Evolutionary conservation across 768 basidiomycete species (phyloP), one percentile per base, ranked within the genome.

Genomic region (Nidula microcarpa): DNA sequence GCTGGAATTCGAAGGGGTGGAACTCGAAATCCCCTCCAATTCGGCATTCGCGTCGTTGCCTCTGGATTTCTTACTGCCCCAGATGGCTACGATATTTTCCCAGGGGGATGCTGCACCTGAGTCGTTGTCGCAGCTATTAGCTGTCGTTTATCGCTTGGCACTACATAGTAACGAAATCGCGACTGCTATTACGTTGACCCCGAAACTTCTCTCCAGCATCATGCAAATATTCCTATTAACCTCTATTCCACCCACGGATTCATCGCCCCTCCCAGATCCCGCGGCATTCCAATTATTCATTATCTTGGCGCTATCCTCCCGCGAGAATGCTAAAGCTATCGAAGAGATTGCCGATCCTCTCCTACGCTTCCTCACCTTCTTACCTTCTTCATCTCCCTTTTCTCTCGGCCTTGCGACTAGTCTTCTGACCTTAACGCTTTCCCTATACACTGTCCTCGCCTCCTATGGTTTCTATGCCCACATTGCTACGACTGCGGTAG

Each of bases 391-490:
- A 3, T 74, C 74, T 1, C 65, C 70, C 17, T 74, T 69, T 50
- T 64, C 73, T 4, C 74, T 73, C 2, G 65, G 75, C 0, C 77
- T 80, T 43, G 71, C 81, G 0, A 74, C 67, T 1, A 62, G 66
- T 1, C 77, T 93, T 14, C 74, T 88, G 13, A 68, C 68, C 1
- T 70, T 69, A 33, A 88, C 86, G 0, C 70, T 98, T 18, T 71
- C 68, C 4, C 70, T 94, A 11, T 94, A 91, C 67, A 62, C 74
- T 0, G 62, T 70, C 2, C 75, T 97, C 7, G 91, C 84, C 0
- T 73, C 78, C 1, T 98, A 96, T 57, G 95, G 95, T 0, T 64
- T 96, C 1, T 87, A 86, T 58, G 69, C 90, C 0, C 80, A 85
- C 52, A 75, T 87, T 36, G 84, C 88, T 10, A 79, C 84, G 6